A percentile compares a stretch with the other conserved stretches of the same genome.
These are phyloP conservation scores for Petunia axillaris DNA, from an alignment of 257 asterid genomes.

Conservation along the genomic window DNA sequence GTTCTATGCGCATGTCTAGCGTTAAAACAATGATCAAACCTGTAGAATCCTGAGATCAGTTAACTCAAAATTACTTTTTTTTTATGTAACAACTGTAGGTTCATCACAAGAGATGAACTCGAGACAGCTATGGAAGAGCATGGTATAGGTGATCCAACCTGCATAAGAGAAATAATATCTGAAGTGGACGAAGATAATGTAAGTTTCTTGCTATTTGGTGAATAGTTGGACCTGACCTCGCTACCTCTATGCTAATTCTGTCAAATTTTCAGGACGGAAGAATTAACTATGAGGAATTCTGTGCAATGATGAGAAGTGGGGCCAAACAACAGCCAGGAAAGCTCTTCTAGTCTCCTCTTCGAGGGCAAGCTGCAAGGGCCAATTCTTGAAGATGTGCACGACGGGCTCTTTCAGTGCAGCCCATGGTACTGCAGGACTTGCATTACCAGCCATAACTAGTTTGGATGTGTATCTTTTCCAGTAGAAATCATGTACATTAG, in stretches of 20 bases:
- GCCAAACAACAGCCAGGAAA: conserved; percentile 51
- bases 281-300: conserved; percentile 83
- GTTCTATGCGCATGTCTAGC: conserved; percentile 17
- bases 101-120: conserved; percentile 83
- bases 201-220: conserved; percentile 29
- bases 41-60: not conserved
- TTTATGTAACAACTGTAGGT: conserved; percentile 39
- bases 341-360: conserved; percentile 42
- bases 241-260: not conserved
- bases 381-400: not conserved
- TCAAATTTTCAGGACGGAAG: conserved; percentile 70
- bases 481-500: conserved; percentile 7
- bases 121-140: conserved; percentile 84
- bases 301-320: conserved; percentile 90
- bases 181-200: conserved; percentile 93
- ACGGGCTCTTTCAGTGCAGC: not conserved
- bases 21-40: not conserved
- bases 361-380: not conserved
- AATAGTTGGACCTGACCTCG: not conserved
- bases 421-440: not conserved
- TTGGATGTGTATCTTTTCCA: not conserved
- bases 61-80: not conserved
- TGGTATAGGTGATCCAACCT: conserved; percentile 67
- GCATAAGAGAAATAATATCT: conserved; percentile 71
- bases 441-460: not conserved